These are phyloP conservation scores for Tolypocladium cylindrosporum DNA, from an alignment of 2,329 filamentous ascomycete genomes.

Conservation along the genomic window DNA sequence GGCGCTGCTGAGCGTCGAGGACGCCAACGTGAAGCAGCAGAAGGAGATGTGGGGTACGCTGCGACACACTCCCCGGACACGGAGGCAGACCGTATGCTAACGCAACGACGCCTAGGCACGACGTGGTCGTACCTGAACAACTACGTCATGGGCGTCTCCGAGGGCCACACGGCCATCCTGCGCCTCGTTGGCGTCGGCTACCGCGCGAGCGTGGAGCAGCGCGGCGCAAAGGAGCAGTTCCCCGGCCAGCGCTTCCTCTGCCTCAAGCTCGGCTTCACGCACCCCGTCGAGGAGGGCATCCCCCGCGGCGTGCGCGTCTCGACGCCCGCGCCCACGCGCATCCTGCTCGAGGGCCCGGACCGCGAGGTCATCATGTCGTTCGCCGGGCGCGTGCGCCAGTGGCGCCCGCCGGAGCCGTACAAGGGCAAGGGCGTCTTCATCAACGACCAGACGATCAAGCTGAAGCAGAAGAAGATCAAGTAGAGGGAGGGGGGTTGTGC, in stretches of 20 bases:
- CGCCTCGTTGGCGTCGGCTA: slow-evolving; percentile 93
- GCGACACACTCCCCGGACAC: too few species aligned
- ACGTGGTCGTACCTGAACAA: slow-evolving; percentile 83
- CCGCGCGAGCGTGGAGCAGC: slow-evolving; percentile 75
- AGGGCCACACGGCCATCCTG: slow-evolving; percentile 90
- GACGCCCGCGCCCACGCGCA: slow-evolving; percentile 81
- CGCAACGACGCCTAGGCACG: slow-evolving; percentile 50
- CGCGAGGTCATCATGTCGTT: slow-evolving; percentile 84
- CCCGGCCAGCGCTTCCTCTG: slow-evolving; percentile 81
- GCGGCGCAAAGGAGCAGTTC: slow-evolving; percentile 63
- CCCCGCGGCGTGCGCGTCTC: slow-evolving; percentile 76
- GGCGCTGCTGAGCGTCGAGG: slow-evolving; percentile 58
- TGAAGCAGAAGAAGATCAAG: slow-evolving; percentile 98
- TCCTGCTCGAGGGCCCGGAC: slow-evolving; percentile 80
- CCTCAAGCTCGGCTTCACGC: slow-evolving; percentile 92
- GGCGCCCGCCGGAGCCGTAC: slow-evolving; percentile 91
- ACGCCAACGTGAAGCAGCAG: slow-evolving; percentile 62
- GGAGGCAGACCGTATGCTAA: background rate
- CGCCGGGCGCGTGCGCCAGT: slow-evolving; percentile 76
- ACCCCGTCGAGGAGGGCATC: slow-evolving; percentile 83
- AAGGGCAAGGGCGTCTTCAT: slow-evolving; percentile 99
- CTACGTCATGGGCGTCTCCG: slow-evolving; percentile 85
- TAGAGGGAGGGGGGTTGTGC: slow-evolving; percentile 30
- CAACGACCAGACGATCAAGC: slow-evolving; percentile 92
- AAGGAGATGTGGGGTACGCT: slow-evolving; percentile 87